phyloP scores from a whole-genome alignment of 129 eudicot genomes.

The Scalesia atractyloides region DNA sequence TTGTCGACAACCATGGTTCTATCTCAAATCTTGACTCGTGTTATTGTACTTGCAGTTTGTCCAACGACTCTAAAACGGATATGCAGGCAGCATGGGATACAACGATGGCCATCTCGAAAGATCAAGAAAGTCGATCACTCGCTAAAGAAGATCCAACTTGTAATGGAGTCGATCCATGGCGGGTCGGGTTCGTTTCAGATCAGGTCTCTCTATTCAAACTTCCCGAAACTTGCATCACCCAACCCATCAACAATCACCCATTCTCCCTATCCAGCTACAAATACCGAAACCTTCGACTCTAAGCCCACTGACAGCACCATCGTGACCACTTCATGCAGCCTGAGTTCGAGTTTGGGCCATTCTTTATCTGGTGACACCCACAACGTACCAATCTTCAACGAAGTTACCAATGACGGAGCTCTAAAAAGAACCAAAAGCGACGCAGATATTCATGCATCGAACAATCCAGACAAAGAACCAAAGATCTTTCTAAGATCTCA shows the following conservation, averaged over 20 bases:
- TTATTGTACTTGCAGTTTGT: constrained; percentile 63
- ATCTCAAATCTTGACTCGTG: background rate
- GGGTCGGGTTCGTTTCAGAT: constrained; percentile 68
- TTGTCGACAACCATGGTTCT: background rate
- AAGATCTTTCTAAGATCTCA: constrained; percentile 55
- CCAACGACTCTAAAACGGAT: constrained; percentile 95
- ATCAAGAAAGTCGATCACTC: constrained; percentile 99
- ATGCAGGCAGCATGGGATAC: constrained; percentile 92
- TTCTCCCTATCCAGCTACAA: constrained; percentile 46
- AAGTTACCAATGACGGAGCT: constrained; percentile 27
- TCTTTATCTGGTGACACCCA: constrained; percentile 65
- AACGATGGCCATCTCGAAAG: constrained; percentile 97
- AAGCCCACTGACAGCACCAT: constrained; percentile 41
- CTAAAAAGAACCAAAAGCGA: constrained; percentile 55
- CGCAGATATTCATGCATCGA: constrained; percentile 44
- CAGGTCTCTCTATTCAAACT: constrained; percentile 75
- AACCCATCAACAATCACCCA: constrained; percentile 40
- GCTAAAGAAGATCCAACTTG: constrained; percentile 74
- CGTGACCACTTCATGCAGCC: constrained; percentile 56
- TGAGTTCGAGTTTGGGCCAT: constrained; percentile 63
- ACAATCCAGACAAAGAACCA: constrained; percentile 33
- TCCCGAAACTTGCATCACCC: constrained; percentile 77
- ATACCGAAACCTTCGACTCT: constrained; percentile 20
- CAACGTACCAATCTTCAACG: constrained; percentile 12
- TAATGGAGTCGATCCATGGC: constrained; percentile 88